A percentile compares a stretch with the other conserved stretches of the same genome.
Evolutionary conservation across 495 filamentous ascomycete genomes (phyloP).

Genomic region (Annulohypoxylon moriforme): DNA sequence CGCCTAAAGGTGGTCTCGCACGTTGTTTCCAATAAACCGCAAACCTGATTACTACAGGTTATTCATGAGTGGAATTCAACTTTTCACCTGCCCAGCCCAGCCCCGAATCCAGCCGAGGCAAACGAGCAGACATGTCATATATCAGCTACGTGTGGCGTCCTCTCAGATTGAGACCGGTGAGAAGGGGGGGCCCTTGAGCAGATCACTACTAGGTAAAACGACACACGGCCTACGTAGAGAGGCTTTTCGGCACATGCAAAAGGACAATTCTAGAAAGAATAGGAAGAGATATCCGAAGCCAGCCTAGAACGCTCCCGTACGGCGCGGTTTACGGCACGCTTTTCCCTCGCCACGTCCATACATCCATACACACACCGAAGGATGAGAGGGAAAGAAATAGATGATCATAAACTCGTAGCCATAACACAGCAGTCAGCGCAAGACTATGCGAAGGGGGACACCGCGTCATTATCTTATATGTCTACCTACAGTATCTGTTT

Average conservation of each 20-base stretch:
- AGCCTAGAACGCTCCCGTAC: conserved; percentile 19
- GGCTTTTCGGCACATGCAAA: conserved; percentile 26
- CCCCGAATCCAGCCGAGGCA: conserved; percentile 19
- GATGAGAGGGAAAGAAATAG: conserved; percentile 4
- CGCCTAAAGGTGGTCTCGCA: conserved; percentile 15
- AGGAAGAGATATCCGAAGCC: conserved; percentile 19
- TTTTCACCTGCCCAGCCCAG: not conserved
- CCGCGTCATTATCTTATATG: conserved; percentile 30
- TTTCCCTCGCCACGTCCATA: conserved; percentile 7
- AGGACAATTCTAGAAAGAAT: conserved; percentile 22
- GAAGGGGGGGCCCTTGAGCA: conserved; percentile 4
- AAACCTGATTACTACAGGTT: not conserved
- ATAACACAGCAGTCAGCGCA: conserved; percentile 11
- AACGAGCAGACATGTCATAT: conserved; percentile 39
- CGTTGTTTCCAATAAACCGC: not conserved
- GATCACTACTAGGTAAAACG: conserved; percentile 8
- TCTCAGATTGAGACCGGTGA: conserved; percentile 38
- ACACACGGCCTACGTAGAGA: not conserved
- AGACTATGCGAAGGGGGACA: conserved; percentile 30
- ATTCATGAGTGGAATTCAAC: conserved; percentile 8
- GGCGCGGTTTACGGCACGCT: conserved; percentile 13
- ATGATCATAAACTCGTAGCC: conserved; percentile 1
- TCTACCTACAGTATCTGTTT: not conserved
- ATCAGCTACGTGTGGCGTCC: conserved; percentile 26
- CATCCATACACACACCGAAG: conserved; percentile 15